These are phyloP conservation scores for Flaveria floridana DNA, from an alignment of 140 eudicot species.

Conservation along the genomic window DNA sequence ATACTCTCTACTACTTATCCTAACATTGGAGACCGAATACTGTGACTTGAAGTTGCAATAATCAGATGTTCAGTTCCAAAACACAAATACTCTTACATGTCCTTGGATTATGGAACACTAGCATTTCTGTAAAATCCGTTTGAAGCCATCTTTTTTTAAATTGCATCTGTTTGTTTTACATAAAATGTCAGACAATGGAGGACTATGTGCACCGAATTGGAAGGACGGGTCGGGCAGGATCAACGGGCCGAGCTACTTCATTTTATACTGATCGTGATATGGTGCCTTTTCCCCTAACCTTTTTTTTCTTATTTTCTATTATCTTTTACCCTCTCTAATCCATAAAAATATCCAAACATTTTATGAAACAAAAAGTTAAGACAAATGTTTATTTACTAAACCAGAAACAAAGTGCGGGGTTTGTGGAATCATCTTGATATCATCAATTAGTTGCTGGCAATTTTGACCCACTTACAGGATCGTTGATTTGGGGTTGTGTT, in stretches of 20 bases:
- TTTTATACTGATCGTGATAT: constrained; percentile 76
- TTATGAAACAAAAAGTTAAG: not conserved
- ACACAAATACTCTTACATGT: constrained; percentile 11
- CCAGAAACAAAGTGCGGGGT: not conserved
- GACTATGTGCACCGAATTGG: constrained; percentile 89
- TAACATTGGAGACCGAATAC: not conserved
- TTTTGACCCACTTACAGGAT: not conserved
- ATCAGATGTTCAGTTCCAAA: not conserved
- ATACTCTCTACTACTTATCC: not conserved
- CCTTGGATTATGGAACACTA: constrained; percentile 1
- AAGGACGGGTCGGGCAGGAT: constrained; percentile 89
- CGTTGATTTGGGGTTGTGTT: constrained; percentile 2
- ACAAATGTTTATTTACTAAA: not conserved
- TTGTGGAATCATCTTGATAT: constrained; percentile 2
- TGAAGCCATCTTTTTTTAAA: not conserved
- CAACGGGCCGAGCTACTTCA: constrained; percentile 84
- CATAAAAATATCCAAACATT: not conserved
- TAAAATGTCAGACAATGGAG: constrained; percentile 57
- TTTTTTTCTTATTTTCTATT: not conserved
- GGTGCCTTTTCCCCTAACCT: constrained; percentile 39
- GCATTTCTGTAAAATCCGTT: not conserved
- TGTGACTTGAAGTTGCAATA: not conserved
- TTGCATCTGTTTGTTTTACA: constrained; percentile 20
- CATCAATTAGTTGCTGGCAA: not conserved
- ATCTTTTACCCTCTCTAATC: not conserved